phyloP scores from a whole-genome alignment of 208 protist genomes.

The Leishmania mexicana region DNA sequence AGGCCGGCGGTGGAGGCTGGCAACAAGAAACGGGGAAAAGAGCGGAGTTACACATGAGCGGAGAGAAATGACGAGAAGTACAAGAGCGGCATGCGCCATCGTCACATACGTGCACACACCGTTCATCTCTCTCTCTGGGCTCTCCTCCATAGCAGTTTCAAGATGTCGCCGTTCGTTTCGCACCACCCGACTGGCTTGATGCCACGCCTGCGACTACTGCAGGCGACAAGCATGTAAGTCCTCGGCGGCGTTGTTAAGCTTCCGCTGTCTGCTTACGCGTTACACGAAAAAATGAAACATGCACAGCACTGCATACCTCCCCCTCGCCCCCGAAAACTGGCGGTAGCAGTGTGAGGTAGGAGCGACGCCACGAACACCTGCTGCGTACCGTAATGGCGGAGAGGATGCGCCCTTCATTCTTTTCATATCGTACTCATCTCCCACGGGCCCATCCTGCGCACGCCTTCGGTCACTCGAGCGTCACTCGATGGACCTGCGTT shows the following conservation, averaged over 20 bases:
- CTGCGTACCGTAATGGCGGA: background rate
- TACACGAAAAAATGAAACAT: background rate
- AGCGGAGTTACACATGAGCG: background rate
- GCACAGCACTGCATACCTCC: background rate
- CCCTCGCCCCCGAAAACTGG: background rate
- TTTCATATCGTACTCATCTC: too few species aligned
- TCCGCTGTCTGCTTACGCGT: background rate
- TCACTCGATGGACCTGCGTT: constrained; percentile 59
- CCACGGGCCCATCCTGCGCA: too few species aligned
- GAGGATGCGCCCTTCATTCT: background rate
- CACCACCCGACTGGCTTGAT: background rate
- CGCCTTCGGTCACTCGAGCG: background rate
- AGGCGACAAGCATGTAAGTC: background rate
- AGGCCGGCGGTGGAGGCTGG: background rate
- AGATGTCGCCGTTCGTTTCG: background rate
- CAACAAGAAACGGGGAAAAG: background rate
- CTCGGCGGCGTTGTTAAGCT: background rate
- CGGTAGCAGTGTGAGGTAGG: background rate
- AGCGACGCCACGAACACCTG: background rate
- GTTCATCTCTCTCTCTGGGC: background rate
- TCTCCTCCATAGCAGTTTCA: background rate
- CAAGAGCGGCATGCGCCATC: background rate
- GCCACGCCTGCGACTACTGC: background rate
- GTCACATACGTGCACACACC: background rate
- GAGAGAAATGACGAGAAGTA: background rate